Evolutionary conservation across 2,329 filamentous ascomycete genomes (phyloP), one percentile per base, ranked within the genome.

Genomic region (Colletotrichum lini): DNA sequence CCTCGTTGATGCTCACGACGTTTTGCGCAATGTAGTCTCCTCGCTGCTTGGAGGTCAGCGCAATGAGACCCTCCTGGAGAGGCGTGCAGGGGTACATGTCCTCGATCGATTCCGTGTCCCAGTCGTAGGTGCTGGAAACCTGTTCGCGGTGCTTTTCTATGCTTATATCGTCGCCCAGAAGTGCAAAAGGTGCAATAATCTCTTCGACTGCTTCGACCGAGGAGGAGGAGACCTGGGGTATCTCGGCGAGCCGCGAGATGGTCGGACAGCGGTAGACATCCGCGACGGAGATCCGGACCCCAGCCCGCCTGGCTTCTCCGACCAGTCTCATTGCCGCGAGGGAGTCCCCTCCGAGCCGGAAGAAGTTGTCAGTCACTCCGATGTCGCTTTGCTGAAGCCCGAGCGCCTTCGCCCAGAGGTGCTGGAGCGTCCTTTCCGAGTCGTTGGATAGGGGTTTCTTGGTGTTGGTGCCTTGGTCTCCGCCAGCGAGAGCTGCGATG

Each of bases 341-440:
- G 0, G 77, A 79, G 65, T 78, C 74, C 2, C 76, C 73, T 3
- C 74, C 76, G 1, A 76, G 67, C 3, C 69, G 56, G 21, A 79
- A 74, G 57, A 79, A 79, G 58, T 72, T 74, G 56, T 75, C 74
- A 23, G 73, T 61, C 3, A 54, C 40, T 26, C 65, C 65, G 7
- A 67, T 13, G 15, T 50, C 35, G 13, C n/a, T 40, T 1, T 54
- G 23, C 13, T 26, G 38, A 50, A 26, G n/a, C 8, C 21, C 21
- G 1, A 67, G 57, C 7, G 56, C 65, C 18, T 61, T 47, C 38
- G 60, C 45, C 65, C 65, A 67, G n/a, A 62, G 45, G 3, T 62
- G 47, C n/a, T 12, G n/a, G n/a, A 50, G n/a, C 47, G 47, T 15
- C n/a, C 1, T 26, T 15, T 50, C 47, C n/a, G 21, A 23, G 47